Conservation (phyloP, 805 yeast species). For the Clavispora vitiphila region DNA sequence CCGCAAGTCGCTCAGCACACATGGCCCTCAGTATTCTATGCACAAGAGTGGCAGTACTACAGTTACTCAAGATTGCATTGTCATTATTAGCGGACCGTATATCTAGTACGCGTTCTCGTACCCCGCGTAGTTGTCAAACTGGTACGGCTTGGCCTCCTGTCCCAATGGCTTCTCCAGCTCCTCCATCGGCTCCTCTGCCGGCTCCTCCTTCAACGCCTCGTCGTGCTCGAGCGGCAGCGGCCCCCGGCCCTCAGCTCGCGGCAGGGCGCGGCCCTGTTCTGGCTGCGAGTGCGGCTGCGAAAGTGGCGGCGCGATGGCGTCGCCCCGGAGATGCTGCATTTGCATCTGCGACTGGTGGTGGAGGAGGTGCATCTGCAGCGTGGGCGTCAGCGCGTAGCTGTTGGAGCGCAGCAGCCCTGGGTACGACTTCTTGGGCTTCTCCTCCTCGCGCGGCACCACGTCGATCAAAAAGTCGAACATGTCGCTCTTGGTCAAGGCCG, state of each 20-base stretch:
- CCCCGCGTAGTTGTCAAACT: constrained; percentile 8
- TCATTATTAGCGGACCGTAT: neutral
- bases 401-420: constrained; percentile 18
- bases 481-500: constrained; percentile 89
- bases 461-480: constrained; percentile 97
- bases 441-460: constrained; percentile 89
- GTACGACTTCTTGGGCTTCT: constrained; percentile 44
- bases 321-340: neutral
- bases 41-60: no score
- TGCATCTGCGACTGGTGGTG: constrained; percentile 13
- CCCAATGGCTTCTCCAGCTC: constrained; percentile 1
- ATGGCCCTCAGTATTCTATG: no score
- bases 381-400: constrained; percentile 12
- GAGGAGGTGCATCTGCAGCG: constrained; percentile 8
- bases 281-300: neutral
- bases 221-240: constrained; percentile 3
- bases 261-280: neutral
- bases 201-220: constrained; percentile 1
- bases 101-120: constrained; percentile 9
- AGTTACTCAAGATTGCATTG: no score
- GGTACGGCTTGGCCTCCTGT: constrained; percentile 3
- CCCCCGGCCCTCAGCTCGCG: constrained; percentile 2
- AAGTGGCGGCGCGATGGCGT: neutral
- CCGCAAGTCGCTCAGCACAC: no score
- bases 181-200: neutral